Base-by-base conservation (phyloP, 768 basidiomycete genomes). In the Brasilioporus rufonigricans region DNA sequence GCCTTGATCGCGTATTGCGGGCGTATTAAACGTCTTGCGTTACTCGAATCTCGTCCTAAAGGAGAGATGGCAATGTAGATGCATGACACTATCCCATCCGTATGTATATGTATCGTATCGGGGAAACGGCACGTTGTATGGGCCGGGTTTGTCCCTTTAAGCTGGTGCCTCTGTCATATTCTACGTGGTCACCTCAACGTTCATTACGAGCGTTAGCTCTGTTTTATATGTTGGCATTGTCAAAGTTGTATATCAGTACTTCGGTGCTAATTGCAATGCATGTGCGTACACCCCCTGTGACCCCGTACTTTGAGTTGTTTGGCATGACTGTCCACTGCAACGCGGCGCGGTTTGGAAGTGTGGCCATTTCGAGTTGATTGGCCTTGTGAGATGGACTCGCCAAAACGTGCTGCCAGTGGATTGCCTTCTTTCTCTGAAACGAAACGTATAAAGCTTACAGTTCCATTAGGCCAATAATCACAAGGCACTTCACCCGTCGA, bases 401-500 rank as follows among this genome's bases (percentile, higher is more conserved):
- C 83, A 64, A 84, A 84, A 74, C 83, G 83, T 73, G 76, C 80
- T 58, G n/a, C n/a, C n/a, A n/a, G n/a, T n/a, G 80, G 80, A 59
- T 84, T 83, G 53, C 79, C 81, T 44, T 78, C 76, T 18, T 75
- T 74, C 62, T 75, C 77, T 45, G 83, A 85, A 63, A 68, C 80
- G 21, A 85, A 85, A 70, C 76, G 83, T 59, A 76, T 84, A 63
- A 82, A 78, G 44, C 73, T 84, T 47, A 81, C 81, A 1, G 80
- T 80, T 8, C 73, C 77, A 13, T 21, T 56, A 56, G 66, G 66
- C 7, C 76, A 76, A 50, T 78, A 78, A 65, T 70, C 74, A 48
- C 86, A 89, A 64, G 86, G 87, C n/a, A 87, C 80, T 24, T 76
- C 82, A 5, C 81, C 85, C 21, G 87, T 92, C 14, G 91, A 94